phyloP scores from a whole-genome alignment of 2,329 filamentous ascomycete species.

The Aaosphaeria pasadenensis region DNA sequence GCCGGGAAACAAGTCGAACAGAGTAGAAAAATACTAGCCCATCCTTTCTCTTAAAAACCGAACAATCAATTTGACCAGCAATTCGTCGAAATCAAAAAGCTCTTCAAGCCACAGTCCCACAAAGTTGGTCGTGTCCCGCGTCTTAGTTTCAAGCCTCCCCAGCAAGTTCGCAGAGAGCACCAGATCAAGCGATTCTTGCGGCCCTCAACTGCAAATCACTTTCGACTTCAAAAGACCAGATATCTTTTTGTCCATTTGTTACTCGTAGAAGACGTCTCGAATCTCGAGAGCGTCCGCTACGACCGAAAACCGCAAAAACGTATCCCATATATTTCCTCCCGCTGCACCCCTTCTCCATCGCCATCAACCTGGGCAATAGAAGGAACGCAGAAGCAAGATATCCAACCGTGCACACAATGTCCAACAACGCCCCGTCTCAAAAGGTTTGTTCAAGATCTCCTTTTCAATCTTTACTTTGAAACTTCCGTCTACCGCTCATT shows the following conservation, averaged over 20 bases:
- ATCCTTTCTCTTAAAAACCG: no score
- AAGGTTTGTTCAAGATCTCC: conserved; percentile 9
- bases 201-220: background rate
- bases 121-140: no score
- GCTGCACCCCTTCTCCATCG: conserved; percentile 27
- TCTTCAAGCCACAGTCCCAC: no score
- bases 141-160: no score
- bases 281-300: background rate
- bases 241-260: conserved; percentile 1
- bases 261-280: conserved; percentile 3
- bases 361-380: conserved; percentile 20
- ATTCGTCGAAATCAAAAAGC: no score
- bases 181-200: conserved; percentile 7
- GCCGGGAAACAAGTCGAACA: no score
- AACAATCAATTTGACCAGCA: no score
- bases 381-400: conserved; percentile 9
- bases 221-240: conserved; percentile 4
- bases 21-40: no score
- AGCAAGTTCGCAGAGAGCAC: background rate
- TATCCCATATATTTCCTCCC: conserved; percentile 32
- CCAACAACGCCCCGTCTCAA: conserved; percentile 3
- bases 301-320: conserved; percentile 11
- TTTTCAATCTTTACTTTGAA: no score
- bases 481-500: no score
- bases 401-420: conserved; percentile 17